Conservation (phyloP, 352 stramenopile species). For the Phytophthora tubulina region DNA sequence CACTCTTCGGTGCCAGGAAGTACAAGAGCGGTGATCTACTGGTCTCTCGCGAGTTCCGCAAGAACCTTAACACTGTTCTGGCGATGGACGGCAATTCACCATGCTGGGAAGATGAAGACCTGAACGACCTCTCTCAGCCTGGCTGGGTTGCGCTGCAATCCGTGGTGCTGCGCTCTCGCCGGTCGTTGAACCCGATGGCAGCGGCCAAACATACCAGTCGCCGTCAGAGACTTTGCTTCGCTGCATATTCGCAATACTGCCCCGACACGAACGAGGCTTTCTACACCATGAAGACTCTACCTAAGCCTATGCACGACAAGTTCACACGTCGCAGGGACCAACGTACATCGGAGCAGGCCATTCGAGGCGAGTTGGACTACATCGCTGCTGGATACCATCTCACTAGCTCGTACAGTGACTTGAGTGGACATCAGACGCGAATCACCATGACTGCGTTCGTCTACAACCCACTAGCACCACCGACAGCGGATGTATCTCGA, state of each 20-base stretch:
- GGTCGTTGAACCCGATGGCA: conserved; percentile 46
- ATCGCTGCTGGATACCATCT: conserved; percentile 77
- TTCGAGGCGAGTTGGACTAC: conserved; percentile 56
- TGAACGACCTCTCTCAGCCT: conserved; percentile 41
- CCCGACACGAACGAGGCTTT: conserved; percentile 57
- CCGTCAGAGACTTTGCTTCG: conserved; percentile 68
- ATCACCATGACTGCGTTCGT: conserved; percentile 74
- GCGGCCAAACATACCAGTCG: conserved; percentile 46
- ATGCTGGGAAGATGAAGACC: conserved; percentile 41
- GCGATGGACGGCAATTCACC: conserved; percentile 23
- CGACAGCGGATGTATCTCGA: not conserved
- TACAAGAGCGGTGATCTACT: conserved; percentile 67
- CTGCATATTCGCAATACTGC: conserved; percentile 60
- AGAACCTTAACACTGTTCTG: conserved; percentile 34
- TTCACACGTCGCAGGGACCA: conserved; percentile 25
- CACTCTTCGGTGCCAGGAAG: conserved; percentile 64
- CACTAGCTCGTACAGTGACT: conserved; percentile 51
- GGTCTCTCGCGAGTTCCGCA: conserved; percentile 46
- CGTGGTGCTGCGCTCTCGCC: conserved; percentile 51
- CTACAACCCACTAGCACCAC: conserved; percentile 16
- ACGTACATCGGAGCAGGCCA: conserved; percentile 30
- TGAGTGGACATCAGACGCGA: conserved; percentile 62
- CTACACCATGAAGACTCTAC: conserved; percentile 75
- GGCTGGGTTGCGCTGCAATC: conserved; percentile 61
- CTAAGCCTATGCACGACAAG: conserved; percentile 53